phyloP scores from a whole-genome alignment of 2,329 filamentous ascomycete species.

The Diaporthe ilicicola region DNA sequence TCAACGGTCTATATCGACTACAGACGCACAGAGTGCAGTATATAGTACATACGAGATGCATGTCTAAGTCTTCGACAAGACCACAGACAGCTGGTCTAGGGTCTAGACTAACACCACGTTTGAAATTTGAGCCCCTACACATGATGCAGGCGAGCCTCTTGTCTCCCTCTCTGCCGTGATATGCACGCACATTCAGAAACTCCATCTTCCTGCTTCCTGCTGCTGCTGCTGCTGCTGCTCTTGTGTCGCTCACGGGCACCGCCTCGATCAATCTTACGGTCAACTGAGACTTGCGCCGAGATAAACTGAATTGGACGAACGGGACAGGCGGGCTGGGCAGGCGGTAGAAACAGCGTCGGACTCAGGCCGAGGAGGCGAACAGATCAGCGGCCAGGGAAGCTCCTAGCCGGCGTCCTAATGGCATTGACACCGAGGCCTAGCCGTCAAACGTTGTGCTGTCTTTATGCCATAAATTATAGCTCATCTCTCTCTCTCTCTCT shows the following conservation, averaged over 20 bases:
- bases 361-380: constrained; percentile 17
- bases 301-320: not conserved
- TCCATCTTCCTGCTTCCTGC: not conserved
- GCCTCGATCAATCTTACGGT: constrained; percentile 14
- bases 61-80: constrained; percentile 24
- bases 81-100: not conserved
- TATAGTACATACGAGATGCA: constrained; percentile 15
- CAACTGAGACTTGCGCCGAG: constrained; percentile 18
- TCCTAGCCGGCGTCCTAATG: constrained; percentile 19
- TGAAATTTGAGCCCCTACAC: not conserved
- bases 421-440: constrained; percentile 19
- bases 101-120: not conserved
- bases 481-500: not conserved
- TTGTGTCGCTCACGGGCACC: not conserved
- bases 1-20: not conserved
- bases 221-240: constrained; percentile 5
- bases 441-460: not conserved
- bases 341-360: constrained; percentile 8
- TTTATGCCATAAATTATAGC: constrained; percentile 1
- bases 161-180: not conserved
- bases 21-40: not conserved
- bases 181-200: constrained; percentile 3
- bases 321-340: not conserved
- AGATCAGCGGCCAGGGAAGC: constrained; percentile 18
- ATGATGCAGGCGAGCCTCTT: not conserved